Evolutionary conservation across 2,329 filamentous ascomycete genomes (phyloP), one percentile per base, ranked within the genome.

Genomic region (Aspergillus unguis): DNA sequence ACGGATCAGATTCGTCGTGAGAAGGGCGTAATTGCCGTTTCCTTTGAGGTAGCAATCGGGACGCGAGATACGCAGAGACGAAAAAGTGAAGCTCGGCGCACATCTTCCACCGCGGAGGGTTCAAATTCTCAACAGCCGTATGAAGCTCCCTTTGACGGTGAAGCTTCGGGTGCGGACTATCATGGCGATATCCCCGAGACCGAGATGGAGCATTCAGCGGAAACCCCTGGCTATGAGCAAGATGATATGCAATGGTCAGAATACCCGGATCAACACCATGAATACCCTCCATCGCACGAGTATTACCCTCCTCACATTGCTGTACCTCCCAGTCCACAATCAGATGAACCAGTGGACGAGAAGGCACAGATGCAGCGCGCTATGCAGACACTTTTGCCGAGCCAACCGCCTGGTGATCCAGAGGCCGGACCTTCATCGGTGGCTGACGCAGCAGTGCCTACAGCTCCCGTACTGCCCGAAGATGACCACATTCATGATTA

Each of bases 1-100:
- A 99, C 94, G 0, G 87, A 94, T 58, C 84, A 86, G 43, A 83
- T 97, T 27, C 82, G 90, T 45, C 85, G 92, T 37, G 90, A 95
- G 66, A 96, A 96, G 66, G 90, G 90, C 6, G 90, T 97, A n/a
- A 86, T 96, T 25, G 87, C 86, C 1, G 88, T 91, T 50, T 80
- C 87, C 0, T 92, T 96, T 62, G 91, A 96, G 68, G 82, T 96
- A 10, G 78, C 95, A 1, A 85, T 97, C 23, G 94, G 94, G 1
- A 96, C 91, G 0, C 81, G 82, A 33, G 92, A 99, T 69, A 92
- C 85, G 61, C 81, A 81, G 54, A 72, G 81, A 58, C 51, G 42
- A 37, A 53, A 66, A 75, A 53, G 78, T 79, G 52, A 77, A 76
- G 52, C 68, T 64, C 43, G 68, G 54, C 67, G 61, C 52, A 67